phyloP scores from a whole-genome alignment of 345 rosid species.

The Gossypium ekmanianum region DNA sequence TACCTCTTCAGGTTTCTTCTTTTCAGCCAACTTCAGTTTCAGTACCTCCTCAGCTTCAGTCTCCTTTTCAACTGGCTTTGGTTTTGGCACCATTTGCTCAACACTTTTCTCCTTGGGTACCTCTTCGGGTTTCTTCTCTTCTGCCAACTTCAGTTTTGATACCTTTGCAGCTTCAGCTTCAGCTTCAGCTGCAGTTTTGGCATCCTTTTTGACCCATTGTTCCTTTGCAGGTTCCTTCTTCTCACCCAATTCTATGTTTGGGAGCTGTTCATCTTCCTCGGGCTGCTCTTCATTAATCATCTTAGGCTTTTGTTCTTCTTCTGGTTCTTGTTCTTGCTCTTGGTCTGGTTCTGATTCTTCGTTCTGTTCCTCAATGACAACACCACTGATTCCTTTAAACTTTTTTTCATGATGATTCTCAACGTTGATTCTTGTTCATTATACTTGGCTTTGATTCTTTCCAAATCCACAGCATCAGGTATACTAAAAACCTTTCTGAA shows the following conservation, averaged over 20 bases:
- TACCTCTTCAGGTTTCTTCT: too few relatives aligned
- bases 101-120: too few relatives aligned
- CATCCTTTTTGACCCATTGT: background rate
- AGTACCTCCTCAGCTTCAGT: too few relatives aligned
- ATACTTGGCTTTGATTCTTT: conserved; percentile 63
- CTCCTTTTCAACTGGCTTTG: too few relatives aligned
- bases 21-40: too few relatives aligned
- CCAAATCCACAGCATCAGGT: conserved; percentile 54
- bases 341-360: background rate
- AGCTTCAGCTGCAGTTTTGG: background rate
- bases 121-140: too few relatives aligned
- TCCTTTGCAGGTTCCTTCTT: background rate
- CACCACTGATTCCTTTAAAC: conserved; percentile 49
- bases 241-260: conserved; percentile 4
- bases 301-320: background rate
- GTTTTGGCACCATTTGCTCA: too few relatives aligned
- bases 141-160: too few relatives aligned
- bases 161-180: background rate
- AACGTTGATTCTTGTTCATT: conserved; percentile 47
- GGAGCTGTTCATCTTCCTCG: background rate
- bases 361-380: conserved; percentile 44
- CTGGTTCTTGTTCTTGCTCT: background rate
- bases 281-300: background rate
- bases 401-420: conserved; percentile 58
- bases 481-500: conserved; percentile 57